Evolutionary conservation across 371 early-diverging fungal species (phyloP), one percentile per base, ranked within the genome.

Genomic region (Funneliformis caledonium): DNA sequence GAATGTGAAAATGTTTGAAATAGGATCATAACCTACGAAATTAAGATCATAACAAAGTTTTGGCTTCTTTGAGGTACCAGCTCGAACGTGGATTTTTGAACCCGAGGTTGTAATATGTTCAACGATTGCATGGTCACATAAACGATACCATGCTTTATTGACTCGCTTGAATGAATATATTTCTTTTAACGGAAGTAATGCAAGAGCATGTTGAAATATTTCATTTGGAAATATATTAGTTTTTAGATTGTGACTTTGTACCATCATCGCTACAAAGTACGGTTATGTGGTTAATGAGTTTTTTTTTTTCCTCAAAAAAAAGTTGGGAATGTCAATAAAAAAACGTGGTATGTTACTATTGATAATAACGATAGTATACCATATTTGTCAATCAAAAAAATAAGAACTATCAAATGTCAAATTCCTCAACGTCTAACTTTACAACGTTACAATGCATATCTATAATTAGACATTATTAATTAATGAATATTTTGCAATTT

Each of bases 71-170:
- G 26, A 26, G 19, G 33, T 33, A 22, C 77, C 77, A 64, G 45
- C 45, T 16, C 47, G 33, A 43, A 76, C 22, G 10, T 42, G 42
- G 11, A 76, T 19, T 64, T 64, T 33, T 19, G 64, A 61, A 12
- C 62, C n/a, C 4, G 22, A 59, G 10, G n/a, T n/a, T 14, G 33
- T 37, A 22, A 76, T 37, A 42, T 76, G 77, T 26, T 47, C 45
- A n/a, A 62, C 62, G 12, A 76, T 31, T 7, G 77, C 77, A 64
- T 76, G 77, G 31, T 76, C 77, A 64, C 33, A 76, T 16, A 76
- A 22, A 76, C 14, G 42, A 43, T 62, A 76, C 77, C 77, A 76
- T 43, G 45, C 77, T n/a, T 43, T 60, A 47, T 64, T 76, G 22
- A 76, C 77, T 45, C 77, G 12, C 62, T 62, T 64, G 12, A 76